These are phyloP conservation scores for Colletotrichum tamarilloi DNA, from an alignment of 2,329 filamentous ascomycete genomes.

Conservation along the genomic window DNA sequence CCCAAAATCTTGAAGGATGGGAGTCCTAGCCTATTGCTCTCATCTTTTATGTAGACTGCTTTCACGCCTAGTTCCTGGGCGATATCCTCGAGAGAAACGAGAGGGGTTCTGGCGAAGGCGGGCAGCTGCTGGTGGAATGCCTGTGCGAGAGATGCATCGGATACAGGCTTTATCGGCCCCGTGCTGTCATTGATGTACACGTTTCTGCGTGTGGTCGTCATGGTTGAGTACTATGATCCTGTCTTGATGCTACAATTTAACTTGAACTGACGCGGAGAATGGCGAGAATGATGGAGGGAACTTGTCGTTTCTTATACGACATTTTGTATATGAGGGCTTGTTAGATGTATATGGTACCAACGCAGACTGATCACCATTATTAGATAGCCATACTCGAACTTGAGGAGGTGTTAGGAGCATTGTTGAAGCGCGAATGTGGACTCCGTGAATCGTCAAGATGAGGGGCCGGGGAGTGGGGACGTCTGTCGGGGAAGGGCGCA, in stretches of 20 bases:
- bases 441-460: neutral
- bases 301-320: too few relatives aligned
- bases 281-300: neutral
- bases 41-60: conserved; percentile 76
- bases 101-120: conserved; percentile 64
- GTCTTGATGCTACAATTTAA: conserved; percentile 36
- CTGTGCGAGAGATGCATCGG: conserved; percentile 35
- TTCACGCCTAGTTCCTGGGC: conserved; percentile 68
- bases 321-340: too few relatives aligned
- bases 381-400: too few relatives aligned
- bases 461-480: neutral
- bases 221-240: neutral
- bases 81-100: conserved; percentile 62
- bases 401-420: too few relatives aligned
- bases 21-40: conserved; percentile 74
- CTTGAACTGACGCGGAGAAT: too few relatives aligned
- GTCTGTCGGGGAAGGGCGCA: conserved; percentile 4
- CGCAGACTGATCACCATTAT: too few relatives aligned
- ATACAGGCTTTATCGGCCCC: conserved; percentile 17
- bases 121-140: conserved; percentile 70
- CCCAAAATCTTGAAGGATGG: conserved; percentile 85
- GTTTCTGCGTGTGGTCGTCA: conserved; percentile 38
- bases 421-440: too few relatives aligned
- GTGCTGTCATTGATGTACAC: conserved; percentile 41
- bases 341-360: too few relatives aligned